Evolutionary conservation across 208 protist species (phyloP).

Genomic region (Entamoeba invadens): DNA sequence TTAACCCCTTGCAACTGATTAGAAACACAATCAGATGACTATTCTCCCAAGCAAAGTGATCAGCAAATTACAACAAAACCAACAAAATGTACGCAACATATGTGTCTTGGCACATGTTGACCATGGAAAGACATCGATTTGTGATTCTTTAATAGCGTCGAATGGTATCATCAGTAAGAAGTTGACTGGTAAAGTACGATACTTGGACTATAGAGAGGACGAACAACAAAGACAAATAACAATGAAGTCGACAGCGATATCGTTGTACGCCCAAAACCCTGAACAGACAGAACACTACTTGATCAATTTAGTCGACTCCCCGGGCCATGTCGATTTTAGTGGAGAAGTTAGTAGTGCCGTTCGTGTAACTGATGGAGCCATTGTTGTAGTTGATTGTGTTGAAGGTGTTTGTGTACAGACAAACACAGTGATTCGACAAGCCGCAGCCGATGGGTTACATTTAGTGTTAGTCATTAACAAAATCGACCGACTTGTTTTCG

Average conservation of each 20-base stretch:
- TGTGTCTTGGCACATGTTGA: slow-evolving; percentile 28
- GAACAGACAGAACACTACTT: neutral
- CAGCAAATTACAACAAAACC: neutral
- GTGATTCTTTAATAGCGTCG: slow-evolving; percentile 11
- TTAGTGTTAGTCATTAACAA: slow-evolving; percentile 93
- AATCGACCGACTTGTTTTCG: slow-evolving; percentile 75
- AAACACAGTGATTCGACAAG: slow-evolving; percentile 74
- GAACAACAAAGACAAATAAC: slow-evolving; percentile 23
- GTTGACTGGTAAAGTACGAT: slow-evolving; percentile 2
- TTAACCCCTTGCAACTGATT: too few relatives aligned
- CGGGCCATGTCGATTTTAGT: slow-evolving; percentile 27
- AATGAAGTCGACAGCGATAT: slow-evolving; percentile 12
- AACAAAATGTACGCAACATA: slow-evolving; percentile 8
- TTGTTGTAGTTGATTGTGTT: slow-evolving; percentile 89
- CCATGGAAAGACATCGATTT: slow-evolving; percentile 27
- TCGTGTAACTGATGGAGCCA: slow-evolving; percentile 64
- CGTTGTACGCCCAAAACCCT: neutral
- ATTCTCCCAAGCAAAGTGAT: neutral
- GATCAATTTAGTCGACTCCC: slow-evolving; percentile 22
- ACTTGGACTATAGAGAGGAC: slow-evolving; percentile 10
- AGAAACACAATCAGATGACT: neutral
- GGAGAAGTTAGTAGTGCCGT: slow-evolving; percentile 5
- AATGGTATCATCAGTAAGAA: slow-evolving; percentile 22
- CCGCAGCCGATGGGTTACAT: slow-evolving; percentile 70
- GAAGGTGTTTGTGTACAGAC: slow-evolving; percentile 80